These are phyloP conservation scores for Exserohilum rostratum DNA, from an alignment of 2,329 filamentous ascomycete species.

Conservation along the genomic window DNA sequence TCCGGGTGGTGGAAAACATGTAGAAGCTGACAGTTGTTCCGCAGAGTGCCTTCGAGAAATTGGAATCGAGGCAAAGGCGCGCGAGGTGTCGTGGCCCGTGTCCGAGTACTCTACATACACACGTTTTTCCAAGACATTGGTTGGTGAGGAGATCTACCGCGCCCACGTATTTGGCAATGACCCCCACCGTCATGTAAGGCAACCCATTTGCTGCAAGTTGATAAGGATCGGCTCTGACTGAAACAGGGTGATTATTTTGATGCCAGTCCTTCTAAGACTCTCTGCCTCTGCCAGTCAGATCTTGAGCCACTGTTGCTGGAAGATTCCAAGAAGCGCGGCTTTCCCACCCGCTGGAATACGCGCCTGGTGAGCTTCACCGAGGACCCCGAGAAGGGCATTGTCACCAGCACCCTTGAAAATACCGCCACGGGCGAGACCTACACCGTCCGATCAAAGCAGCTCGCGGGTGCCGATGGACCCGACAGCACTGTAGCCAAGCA, in stretches of 20 bases:
- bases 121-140: conserved; percentile 5
- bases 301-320: conserved; percentile 7
- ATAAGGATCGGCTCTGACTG: neutral
- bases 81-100: neutral
- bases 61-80: conserved; percentile 7
- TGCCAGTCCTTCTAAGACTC: conserved; percentile 7
- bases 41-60: conserved; percentile 9
- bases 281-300: conserved; percentile 8
- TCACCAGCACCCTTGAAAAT: conserved; percentile 3
- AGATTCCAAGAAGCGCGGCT: neutral
- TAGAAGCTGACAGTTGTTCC: neutral
- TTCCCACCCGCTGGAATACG: neutral
- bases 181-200: conserved; percentile 8
- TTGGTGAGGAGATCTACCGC: conserved; percentile 8
- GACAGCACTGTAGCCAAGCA: conserved; percentile 2
- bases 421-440: neutral
- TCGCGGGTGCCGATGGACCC: conserved; percentile 5
- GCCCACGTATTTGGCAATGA: conserved; percentile 10
- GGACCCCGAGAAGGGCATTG: neutral
- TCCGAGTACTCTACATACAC: conserved; percentile 5
- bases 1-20: neutral
- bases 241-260: conserved; percentile 8
- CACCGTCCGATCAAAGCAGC: conserved; percentile 1
- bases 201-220: neutral
- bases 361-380: conserved; percentile 4